These are phyloP conservation scores for Zygosaccharomyces pseudorouxii DNA, from an alignment of 805 yeast genomes.

Conservation along the genomic window DNA sequence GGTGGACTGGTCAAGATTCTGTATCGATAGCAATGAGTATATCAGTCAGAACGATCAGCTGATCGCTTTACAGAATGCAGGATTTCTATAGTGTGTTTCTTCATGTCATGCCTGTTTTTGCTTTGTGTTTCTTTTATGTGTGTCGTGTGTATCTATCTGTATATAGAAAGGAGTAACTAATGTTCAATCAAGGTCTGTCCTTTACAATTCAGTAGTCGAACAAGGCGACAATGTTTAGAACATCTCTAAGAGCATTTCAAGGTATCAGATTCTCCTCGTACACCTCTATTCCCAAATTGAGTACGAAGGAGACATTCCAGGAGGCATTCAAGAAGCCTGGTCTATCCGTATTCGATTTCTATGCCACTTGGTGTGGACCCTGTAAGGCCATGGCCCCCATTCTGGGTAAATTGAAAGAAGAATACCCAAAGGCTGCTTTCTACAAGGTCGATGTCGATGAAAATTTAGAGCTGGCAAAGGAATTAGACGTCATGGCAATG, in stretches of 20 bases:
- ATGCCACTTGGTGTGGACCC: constrained; percentile 78
- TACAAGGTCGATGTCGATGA: constrained; percentile 70
- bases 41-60: constrained; percentile 20
- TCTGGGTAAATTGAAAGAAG: constrained; percentile 39
- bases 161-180: background rate
- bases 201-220: background rate
- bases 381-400: constrained; percentile 67
- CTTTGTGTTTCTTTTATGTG: background rate
- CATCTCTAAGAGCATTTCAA: constrained; percentile 4
- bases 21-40: constrained; percentile 26
- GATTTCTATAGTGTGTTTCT: constrained; percentile 14
- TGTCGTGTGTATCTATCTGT: constrained; percentile 6
- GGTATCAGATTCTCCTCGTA: constrained; percentile 8
- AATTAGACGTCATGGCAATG: constrained; percentile 65
- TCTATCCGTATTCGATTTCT: constrained; percentile 56
- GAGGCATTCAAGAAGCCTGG: constrained; percentile 24
- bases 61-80: constrained; percentile 18
- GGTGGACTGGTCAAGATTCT: constrained; percentile 28
- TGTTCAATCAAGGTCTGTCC: background rate
- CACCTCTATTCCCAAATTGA: constrained; percentile 35
- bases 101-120: background rate
- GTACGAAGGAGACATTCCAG: constrained; percentile 36
- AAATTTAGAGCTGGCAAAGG: constrained; percentile 53
- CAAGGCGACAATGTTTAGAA: constrained; percentile 8
- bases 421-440: constrained; percentile 47